These are phyloP conservation scores for Flaveria floridana DNA, from an alignment of 140 eudicot species.

Conservation along the genomic window DNA sequence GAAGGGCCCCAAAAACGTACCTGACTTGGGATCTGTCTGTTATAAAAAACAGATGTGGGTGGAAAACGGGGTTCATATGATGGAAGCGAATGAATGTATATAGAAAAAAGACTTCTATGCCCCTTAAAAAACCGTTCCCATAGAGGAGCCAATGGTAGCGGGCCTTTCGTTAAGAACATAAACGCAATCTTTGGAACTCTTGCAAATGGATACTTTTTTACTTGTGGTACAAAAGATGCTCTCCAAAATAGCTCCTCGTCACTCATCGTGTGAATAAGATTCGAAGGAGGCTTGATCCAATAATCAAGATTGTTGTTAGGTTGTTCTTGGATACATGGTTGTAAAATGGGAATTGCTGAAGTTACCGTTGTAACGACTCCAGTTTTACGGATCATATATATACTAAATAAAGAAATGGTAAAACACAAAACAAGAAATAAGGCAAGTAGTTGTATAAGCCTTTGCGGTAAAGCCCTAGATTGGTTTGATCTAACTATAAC, in stretches of 20 bases:
- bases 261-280: slow-evolving; percentile 60
- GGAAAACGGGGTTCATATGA: slow-evolving; percentile 53
- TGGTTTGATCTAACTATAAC: slow-evolving; percentile 37
- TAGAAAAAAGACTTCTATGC: slow-evolving; percentile 51
- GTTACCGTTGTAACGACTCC: slow-evolving; percentile 40
- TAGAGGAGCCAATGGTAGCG: slow-evolving; percentile 73
- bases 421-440: slow-evolving; percentile 49
- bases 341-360: slow-evolving; percentile 34
- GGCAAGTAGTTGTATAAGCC: slow-evolving; percentile 47
- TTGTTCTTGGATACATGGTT: slow-evolving; percentile 38
- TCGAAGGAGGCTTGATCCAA: slow-evolving; percentile 62
- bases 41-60: slow-evolving; percentile 63
- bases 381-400: slow-evolving; percentile 52
- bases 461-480: slow-evolving; percentile 55
- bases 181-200: slow-evolving; percentile 85
- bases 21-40: slow-evolving; percentile 83
- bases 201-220: slow-evolving; percentile 58
- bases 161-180: slow-evolving; percentile 96
- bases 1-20: slow-evolving; percentile 34
- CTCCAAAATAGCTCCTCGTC: slow-evolving; percentile 79
- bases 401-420: slow-evolving; percentile 40
- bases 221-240: slow-evolving; percentile 62
- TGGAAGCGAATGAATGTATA: slow-evolving; percentile 72
- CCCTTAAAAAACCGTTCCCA: slow-evolving; percentile 94
- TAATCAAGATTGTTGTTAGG: slow-evolving; percentile 36